Evolutionary conservation across 257 asterid species (phyloP).

Genomic region (Plectranthus barbatus): DNA sequence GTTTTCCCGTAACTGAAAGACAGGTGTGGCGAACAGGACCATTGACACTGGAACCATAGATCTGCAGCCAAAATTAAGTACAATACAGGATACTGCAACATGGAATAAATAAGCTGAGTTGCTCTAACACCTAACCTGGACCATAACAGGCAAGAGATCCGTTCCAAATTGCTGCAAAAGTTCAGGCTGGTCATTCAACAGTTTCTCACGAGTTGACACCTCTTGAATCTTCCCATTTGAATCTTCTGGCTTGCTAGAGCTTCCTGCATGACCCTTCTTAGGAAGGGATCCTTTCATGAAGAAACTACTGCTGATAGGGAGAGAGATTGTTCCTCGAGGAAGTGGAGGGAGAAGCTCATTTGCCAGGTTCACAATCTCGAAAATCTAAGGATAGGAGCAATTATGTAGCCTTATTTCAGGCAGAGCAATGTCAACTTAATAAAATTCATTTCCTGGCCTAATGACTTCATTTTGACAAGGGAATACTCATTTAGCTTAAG

Average conservation of each 20-base stretch:
- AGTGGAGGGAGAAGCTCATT: conserved; percentile 97
- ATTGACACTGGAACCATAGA: conserved; percentile 96
- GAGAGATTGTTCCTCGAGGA: conserved; percentile 88
- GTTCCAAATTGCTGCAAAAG: conserved; percentile 87
- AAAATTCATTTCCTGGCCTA: not conserved
- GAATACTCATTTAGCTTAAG: no score
- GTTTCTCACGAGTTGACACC: conserved; percentile 66
- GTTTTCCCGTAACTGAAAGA: conserved; percentile 91
- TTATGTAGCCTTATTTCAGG: no score
- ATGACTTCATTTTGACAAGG: not conserved
- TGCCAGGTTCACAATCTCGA: conserved; percentile 97
- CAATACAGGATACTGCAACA: not conserved
- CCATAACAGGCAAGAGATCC: conserved; percentile 88
- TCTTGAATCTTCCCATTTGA: conserved; percentile 45
- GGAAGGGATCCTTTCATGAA: conserved; percentile 49
- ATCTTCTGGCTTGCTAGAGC: conserved; percentile 67
- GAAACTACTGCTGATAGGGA: conserved; percentile 61
- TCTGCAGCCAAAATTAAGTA: conserved; percentile 38
- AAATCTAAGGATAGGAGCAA: conserved; percentile 38
- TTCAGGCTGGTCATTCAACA: conserved; percentile 87
- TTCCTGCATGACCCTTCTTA: conserved; percentile 55
- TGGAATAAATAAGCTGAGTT: not conserved
- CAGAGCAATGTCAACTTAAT: not conserved
- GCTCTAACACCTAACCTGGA: conserved; percentile 53
- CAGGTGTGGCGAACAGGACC: conserved; percentile 97